Percentiles rank a stretch among this genome's conserved stretches.
phyloP scores from a whole-genome alignment of 352 stramenopile genomes.

The Phytopythium delawarense region DNA sequence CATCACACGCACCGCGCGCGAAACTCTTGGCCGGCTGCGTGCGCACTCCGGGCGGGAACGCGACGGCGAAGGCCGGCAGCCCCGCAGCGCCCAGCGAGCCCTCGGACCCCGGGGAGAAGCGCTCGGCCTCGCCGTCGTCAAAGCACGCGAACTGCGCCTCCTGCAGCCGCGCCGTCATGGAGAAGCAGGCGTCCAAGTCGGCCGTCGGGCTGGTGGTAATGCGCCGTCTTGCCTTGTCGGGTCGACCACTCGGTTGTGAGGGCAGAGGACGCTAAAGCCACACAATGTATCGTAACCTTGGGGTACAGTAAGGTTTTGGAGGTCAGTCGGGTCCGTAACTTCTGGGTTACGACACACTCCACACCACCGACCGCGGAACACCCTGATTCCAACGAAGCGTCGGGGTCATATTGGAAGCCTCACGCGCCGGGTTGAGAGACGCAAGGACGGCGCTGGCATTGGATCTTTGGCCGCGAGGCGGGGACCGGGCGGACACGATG shows the following conservation, averaged over 20 bases:
- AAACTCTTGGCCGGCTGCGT: slow-evolving; percentile 54
- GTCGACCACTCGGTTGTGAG: too few relatives aligned
- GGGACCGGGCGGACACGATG: slow-evolving; percentile 21
- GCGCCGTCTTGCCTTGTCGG: neutral
- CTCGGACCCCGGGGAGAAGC: neutral
- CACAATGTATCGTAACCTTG: too few relatives aligned
- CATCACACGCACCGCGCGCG: slow-evolving; percentile 24
- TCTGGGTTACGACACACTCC: too few relatives aligned
- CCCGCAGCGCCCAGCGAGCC: slow-evolving; percentile 3
- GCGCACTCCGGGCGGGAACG: slow-evolving; percentile 22
- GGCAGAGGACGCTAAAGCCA: too few relatives aligned
- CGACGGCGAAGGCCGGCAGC: slow-evolving; percentile 28
- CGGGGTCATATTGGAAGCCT: too few relatives aligned
- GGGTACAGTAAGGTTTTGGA: too few relatives aligned
- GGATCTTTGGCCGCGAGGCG: neutral
- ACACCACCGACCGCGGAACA: too few relatives aligned
- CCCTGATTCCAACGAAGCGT: too few relatives aligned
- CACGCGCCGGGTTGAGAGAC: too few relatives aligned
- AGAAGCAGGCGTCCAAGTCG: neutral
- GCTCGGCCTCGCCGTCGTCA: slow-evolving; percentile 43
- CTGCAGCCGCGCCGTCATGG: slow-evolving; percentile 43
- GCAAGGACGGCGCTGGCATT: too few relatives aligned
- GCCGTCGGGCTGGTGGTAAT: neutral
- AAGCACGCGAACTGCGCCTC: slow-evolving; percentile 73
- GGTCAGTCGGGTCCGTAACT: too few relatives aligned